A percentile compares a stretch with the other conserved stretches of the same genome.
phyloP scores from a whole-genome alignment of 1,284 basidiomycete species.

The Pisolithus thermaeus region DNA sequence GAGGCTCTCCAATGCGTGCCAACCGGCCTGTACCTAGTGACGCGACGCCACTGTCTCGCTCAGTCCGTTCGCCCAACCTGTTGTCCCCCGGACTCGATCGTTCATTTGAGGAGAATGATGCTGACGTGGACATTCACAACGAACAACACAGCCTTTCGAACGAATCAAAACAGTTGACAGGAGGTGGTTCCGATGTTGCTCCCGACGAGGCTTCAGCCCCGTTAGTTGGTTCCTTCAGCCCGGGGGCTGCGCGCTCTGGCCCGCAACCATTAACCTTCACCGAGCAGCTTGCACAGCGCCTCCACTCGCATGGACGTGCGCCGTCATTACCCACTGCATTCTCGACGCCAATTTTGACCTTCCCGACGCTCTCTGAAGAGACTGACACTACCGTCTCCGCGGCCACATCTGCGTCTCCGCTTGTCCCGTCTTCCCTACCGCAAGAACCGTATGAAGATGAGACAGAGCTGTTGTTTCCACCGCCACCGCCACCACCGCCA shows the following conservation, averaged over 20 bases:
- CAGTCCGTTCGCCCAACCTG: slow-evolving; percentile 37
- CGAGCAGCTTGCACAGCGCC: slow-evolving; percentile 54
- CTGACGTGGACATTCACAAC: slow-evolving; percentile 32
- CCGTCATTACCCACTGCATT: slow-evolving; percentile 22
- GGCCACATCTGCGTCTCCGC: neutral
- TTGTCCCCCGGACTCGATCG: slow-evolving; percentile 41
- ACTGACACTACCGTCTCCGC: slow-evolving; percentile 13
- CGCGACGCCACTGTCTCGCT: slow-evolving; percentile 27
- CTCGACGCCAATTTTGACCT: slow-evolving; percentile 8
- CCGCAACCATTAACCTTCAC: slow-evolving; percentile 45
- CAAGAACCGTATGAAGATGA: neutral
- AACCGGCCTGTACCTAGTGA: slow-evolving; percentile 35
- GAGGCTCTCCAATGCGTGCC: slow-evolving; percentile 55
- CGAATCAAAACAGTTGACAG: slow-evolving; percentile 49
- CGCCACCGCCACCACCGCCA: slow-evolving; percentile 30
- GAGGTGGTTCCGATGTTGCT: slow-evolving; percentile 36
- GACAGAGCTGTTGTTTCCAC: slow-evolving; percentile 23
- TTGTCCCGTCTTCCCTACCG: neutral
- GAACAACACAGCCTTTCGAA: slow-evolving; percentile 52
- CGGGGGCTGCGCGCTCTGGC: slow-evolving; percentile 26
- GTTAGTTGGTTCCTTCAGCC: slow-evolving; percentile 46
- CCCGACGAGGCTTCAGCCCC: slow-evolving; percentile 50
- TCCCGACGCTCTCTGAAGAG: slow-evolving; percentile 38
- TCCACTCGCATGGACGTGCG: slow-evolving; percentile 25
- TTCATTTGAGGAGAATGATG: slow-evolving; percentile 35